A percentile compares a stretch with the other conserved stretches of the same genome.
Evolutionary conservation across 306 rosid genomes (phyloP).

Genomic region (Gillenia trifoliata): DNA sequence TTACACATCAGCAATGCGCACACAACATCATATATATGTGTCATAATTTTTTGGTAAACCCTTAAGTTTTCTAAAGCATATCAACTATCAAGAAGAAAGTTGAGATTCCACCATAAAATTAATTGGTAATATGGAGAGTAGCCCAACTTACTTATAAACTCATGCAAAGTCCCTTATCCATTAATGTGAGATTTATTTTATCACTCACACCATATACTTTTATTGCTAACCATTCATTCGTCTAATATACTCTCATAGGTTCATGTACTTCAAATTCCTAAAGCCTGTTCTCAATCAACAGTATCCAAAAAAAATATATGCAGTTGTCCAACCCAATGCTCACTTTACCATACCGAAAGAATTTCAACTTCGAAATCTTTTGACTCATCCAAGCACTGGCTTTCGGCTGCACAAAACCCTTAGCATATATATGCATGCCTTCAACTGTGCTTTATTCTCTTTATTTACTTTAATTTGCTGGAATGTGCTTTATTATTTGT

Average conservation of each 20-base stretch:
- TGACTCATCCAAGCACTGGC: constrained; percentile 13
- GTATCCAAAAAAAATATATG: neutral
- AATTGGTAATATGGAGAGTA: neutral
- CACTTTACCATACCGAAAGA: constrained; percentile 8
- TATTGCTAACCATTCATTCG: neutral
- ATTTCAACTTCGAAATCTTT: constrained; percentile 7
- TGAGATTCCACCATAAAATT: too few species aligned
- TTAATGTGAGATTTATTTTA: too few species aligned
- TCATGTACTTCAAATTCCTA: neutral
- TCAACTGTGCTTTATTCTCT: neutral
- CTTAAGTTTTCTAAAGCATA: neutral
- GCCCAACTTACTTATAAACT: neutral
- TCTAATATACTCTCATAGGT: neutral
- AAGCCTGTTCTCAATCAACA: neutral
- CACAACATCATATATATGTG: too few species aligned
- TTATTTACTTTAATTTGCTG: neutral
- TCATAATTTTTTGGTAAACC: neutral
- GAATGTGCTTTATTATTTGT: neutral
- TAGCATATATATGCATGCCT: neutral
- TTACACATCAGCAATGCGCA: too few species aligned
- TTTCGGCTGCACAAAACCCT: constrained; percentile 21
- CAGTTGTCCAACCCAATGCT: neutral
- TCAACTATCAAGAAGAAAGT: too few species aligned
- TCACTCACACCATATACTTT: neutral
- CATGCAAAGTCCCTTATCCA: too few species aligned